Conservation (phyloP, 1,284 basidiomycete genomes). For the Grifola frondosa region DNA sequence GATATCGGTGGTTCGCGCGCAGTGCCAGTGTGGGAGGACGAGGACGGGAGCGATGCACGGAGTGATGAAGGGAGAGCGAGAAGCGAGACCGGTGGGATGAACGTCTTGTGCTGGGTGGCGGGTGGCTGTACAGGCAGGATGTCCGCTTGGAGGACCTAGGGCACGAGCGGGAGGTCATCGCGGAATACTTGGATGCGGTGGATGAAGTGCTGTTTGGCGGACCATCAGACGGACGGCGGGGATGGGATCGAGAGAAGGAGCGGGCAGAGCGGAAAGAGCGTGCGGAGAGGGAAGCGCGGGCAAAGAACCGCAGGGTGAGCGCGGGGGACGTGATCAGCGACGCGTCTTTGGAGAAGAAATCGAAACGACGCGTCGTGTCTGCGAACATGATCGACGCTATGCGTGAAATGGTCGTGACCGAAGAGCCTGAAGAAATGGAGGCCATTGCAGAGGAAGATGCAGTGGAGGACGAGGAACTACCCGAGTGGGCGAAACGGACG, state of each 20-base stretch:
- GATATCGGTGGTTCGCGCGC: slow-evolving; percentile 65
- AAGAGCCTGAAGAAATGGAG: slow-evolving; percentile 60
- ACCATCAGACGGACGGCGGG: slow-evolving; percentile 45
- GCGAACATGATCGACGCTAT: slow-evolving; percentile 53
- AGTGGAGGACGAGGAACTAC: slow-evolving; percentile 65
- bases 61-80: slow-evolving; percentile 50
- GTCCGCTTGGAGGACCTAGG: slow-evolving; percentile 52
- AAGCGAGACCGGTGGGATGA: slow-evolving; percentile 77
- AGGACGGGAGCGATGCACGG: slow-evolving; percentile 40
- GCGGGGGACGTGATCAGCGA: slow-evolving; percentile 39
- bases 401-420: slow-evolving; percentile 46
- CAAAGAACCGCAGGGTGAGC: slow-evolving; percentile 51
- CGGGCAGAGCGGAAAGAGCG: slow-evolving; percentile 41
- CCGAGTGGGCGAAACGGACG: slow-evolving; percentile 68
- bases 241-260: slow-evolving; percentile 55
- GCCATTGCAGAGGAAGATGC: slow-evolving; percentile 50
- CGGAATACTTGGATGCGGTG: slow-evolving; percentile 67
- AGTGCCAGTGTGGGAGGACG: slow-evolving; percentile 80
- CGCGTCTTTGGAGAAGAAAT: slow-evolving; percentile 12
- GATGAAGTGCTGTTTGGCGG: slow-evolving; percentile 73
- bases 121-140: slow-evolving; percentile 77
- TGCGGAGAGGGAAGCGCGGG: slow-evolving; percentile 25
- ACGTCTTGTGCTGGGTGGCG: slow-evolving; percentile 68
- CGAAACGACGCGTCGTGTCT: slow-evolving; percentile 50
- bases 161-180: slow-evolving; percentile 57